phyloP scores from a whole-genome alignment of 2,329 filamentous ascomycete genomes.

The Davidsoniella neocaledoniae region DNA sequence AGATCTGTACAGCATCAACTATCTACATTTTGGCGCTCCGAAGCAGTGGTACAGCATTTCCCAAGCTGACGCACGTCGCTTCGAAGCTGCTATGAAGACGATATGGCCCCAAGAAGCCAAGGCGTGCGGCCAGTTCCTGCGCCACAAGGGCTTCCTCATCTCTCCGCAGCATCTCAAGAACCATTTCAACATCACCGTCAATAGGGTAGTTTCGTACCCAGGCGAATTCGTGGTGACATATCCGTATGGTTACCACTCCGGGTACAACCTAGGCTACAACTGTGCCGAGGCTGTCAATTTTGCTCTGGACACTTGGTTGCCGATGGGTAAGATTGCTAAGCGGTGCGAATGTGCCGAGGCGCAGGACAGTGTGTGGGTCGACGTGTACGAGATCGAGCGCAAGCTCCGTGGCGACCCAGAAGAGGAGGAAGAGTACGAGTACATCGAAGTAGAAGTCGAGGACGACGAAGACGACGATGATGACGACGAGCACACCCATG shows the following conservation, averaged over 20 bases:
- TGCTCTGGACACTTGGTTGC: conserved; percentile 83
- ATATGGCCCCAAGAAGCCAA: conserved; percentile 94
- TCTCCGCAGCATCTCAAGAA: conserved; percentile 76
- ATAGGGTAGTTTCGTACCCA: conserved; percentile 86
- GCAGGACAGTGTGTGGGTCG: conserved; percentile 95
- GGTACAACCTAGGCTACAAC: conserved; percentile 95
- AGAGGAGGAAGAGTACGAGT: conserved; percentile 59
- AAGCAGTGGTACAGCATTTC: conserved; percentile 99
- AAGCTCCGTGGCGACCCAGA: conserved; percentile 71
- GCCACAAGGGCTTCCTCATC: conserved; percentile 94
- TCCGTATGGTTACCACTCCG: conserved; percentile 95
- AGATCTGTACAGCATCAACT: conserved; percentile 98
- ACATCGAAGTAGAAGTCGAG: conserved; percentile 57
- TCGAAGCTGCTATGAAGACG: conserved; percentile 87
- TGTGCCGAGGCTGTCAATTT: conserved; percentile 99
- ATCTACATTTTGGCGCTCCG: conserved; percentile 93
- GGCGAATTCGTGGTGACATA: conserved; percentile 98
- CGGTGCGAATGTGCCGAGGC: conserved; percentile 92
- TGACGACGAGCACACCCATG: conserved; percentile 46
- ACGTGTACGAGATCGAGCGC: conserved; percentile 88
- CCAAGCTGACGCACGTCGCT: conserved; percentile 79
- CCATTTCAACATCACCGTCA: conserved; percentile 88
- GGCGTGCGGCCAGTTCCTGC: conserved; percentile 85
- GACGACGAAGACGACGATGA: conserved; percentile 46
- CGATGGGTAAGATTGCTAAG: conserved; percentile 89